Evolutionary conservation across 2,329 filamentous ascomycete genomes (phyloP).

Genomic region (Chrysoporthe deuterocubensis): DNA sequence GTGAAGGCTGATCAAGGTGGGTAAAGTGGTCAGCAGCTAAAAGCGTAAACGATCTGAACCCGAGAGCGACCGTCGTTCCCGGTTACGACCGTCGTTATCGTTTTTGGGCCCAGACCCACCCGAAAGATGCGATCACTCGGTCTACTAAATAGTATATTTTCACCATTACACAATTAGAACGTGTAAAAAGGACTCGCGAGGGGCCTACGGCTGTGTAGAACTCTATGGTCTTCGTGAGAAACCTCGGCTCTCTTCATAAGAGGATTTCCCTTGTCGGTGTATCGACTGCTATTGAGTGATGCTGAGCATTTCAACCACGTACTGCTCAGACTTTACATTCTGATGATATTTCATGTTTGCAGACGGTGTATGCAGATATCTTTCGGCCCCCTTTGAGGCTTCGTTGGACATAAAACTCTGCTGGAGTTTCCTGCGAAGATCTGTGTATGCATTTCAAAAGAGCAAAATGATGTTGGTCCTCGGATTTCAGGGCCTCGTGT

Average conservation of each 20-base stretch:
- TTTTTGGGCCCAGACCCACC: background rate
- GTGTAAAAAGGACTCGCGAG: no score
- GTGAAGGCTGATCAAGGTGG: background rate
- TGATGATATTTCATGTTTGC: background rate
- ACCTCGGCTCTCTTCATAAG: background rate
- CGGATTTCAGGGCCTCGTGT: no score
- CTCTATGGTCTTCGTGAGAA: background rate
- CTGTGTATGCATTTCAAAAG: no score
- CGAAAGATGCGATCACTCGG: no score
- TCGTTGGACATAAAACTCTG: background rate
- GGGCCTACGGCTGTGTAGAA: no score
- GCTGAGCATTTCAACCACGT: background rate
- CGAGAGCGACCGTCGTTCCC: background rate
- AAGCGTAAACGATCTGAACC: background rate
- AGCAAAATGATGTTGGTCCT: no score
- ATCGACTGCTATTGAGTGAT: background rate
- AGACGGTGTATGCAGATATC: background rate
- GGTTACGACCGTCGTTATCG: background rate
- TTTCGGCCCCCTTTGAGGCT: background rate
- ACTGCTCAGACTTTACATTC: background rate
- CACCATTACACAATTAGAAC: no score
- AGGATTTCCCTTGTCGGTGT: no score
- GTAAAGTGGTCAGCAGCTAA: background rate
- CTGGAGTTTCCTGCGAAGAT: background rate
- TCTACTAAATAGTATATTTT: no score